Base-by-base conservation (phyloP, 768 basidiomycete genomes). In the Lactarius evosmus region DNA sequence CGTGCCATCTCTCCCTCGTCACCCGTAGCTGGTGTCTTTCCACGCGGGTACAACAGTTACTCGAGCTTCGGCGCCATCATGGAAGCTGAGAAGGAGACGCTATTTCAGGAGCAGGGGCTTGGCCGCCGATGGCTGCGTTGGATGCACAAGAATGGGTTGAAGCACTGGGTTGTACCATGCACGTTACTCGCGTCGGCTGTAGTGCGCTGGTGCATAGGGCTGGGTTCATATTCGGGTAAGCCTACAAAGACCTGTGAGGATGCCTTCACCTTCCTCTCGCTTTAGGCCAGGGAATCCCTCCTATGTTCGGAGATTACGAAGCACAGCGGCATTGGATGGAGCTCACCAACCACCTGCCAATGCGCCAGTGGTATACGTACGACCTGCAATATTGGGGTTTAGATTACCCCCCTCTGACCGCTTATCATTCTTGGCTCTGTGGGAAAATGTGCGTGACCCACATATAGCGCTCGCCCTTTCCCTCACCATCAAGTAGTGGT, bases 251-350 rank as follows among this genome's bases (percentile, higher is more conserved):
- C 17, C 16, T 32, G 49, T 55, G 50, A 36, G 53, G 12, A 22
- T 40, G 2, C 57, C 7, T 7, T 19, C 34, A 50, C 8, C 34
- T 12, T 33, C 44, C 11, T 36, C 38, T 27, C n/a, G 19, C 61
- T 27, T 66, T 66, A 92, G 93, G 93, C 7, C 73, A 83, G 67
- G 78, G 73, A 33, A 83, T 84, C 3, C 89, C 93, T 0, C 93
- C 92, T 0, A 87, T 94, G 86, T 92, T 82, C 67, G 94, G 94
- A 3, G 94, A 96, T 75, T 96, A 91, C 69, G 94, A 96, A 73
- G 94, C 94, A 0, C 94, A 95, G 71, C 79, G 94, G 58, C 94
- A 95, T 75, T 96, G 94, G 94, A 92, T 96, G 91, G 94, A 95
- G 69, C 72, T 96, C 41, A 93, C 91, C 3, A 74, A 86, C 29